Evolutionary conservation across 202 grass and related monocot species (phyloP), one percentile per base, ranked within the genome.

Genomic region (Dendrocalamus latiflorus): DNA sequence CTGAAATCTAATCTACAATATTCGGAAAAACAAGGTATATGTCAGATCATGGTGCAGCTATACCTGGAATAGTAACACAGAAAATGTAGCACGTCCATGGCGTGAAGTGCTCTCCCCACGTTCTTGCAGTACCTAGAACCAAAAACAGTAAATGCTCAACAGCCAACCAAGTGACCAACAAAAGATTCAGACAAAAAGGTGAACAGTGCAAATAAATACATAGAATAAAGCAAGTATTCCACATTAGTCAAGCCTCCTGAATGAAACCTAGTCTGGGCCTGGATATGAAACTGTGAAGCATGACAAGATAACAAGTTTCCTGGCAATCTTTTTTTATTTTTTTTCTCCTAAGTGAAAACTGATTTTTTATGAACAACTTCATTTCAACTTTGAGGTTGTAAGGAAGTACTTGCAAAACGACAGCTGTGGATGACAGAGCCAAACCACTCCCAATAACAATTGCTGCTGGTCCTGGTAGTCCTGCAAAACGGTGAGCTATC

Each of bases 21-120:
- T 74, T 69, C 13, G 65, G 30, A 62, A 44, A 65, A 76, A 53
- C 18, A 50, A 90, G 83, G 74, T 42, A 70, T 7, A 59, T 33
- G 58, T 68, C 54, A 59, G 56, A 54, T 55, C 62, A 61, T 37
- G 26, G 33, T 65, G 41, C 66, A 72, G 28, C 33, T 80, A 83
- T 91, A 95, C 96, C 93, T 98, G 96, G 74, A 98, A 98, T 74
- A 98, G 88, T 54, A 98, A 81, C 59, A 98, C 93, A 73, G 96
- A 98, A 88, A 98, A 98, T 39, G 93, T 98, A 70, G 96, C 96
- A 26, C 93, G 96, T 15, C 93, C 96, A 89, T 98, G 89, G 39
- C 96, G 96, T 79, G 96, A 98, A 9, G 96, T 98, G 83, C 89
- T 98, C 88, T 98, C 96, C 59, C 96, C 87, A 78, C 96, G 93